Base-by-base conservation (phyloP, 805 yeast species). In the Candida sphagnicola region DNA sequence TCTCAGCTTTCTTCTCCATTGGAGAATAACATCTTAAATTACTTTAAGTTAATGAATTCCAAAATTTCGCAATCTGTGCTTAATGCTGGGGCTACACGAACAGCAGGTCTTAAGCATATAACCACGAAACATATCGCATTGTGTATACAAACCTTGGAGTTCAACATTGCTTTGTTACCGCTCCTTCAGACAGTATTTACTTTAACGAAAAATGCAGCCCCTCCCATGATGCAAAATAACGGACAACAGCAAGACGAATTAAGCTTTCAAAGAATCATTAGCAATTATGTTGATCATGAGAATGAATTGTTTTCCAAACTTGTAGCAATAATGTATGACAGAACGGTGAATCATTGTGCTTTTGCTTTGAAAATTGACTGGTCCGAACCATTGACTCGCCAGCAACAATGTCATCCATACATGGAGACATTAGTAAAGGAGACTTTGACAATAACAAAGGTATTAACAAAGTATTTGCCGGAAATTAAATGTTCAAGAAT, bases 41-140 rank as follows among this genome's bases (percentile, higher is more conserved):
- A 53, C 43, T 60, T 65, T 45, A 67, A 66, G 37, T 54, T 72
- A 8, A 61, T 76, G 50, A 82, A 83, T 47, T 56, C 76, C 13
- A 74, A 79, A 42, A 62, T 76, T 4, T 72, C 76, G 3, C 76
- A 77, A 44, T 75, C 85, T 4, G 80, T 85, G 28, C 61, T 85
- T 26, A 83, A 81, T 31, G 88, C 90, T 1, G 86, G 85, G 30
- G 91, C 91, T 1, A 82, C 85, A 2, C 61, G 78, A 45, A 76
- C 89, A 0, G 85, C 91, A 0, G 88, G 86, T 0, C 63, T 84
- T 36, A 78, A 74, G 45, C 89, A 83, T 51, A 83, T 85, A 36
- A 80, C 86, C 3, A 82, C 88, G 1, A 80, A 79, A 47, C 86
- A 84, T 55, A 54, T 84, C 36, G 81, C 88, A 0, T 66, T 83